Evolutionary conservation across 2,329 filamentous ascomycete genomes (phyloP), one percentile per base, ranked within the genome.

Genomic region (Myrmaecium sp.): DNA sequence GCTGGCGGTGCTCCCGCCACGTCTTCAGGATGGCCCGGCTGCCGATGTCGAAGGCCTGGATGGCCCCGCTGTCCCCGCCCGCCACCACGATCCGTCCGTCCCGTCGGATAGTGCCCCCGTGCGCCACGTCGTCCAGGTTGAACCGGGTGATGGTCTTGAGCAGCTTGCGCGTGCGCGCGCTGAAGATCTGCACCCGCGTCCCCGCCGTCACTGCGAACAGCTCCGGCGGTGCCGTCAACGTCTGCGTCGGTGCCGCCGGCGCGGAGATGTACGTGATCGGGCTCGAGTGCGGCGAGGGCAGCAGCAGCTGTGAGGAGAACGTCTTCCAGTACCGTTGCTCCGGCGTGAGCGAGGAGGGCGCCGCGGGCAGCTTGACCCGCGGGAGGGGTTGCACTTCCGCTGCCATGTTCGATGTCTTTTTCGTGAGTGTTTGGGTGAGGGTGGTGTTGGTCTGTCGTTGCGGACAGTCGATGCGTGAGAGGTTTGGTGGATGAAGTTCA

Each of bases 251-350:
- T 21, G 43, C 39, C 66, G 77, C 49, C 13, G 50, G 50, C 29
- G 74, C 76, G 26, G 80, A 84, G 50, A 98, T 92, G 52, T 91
- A 75, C 17, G 83, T 93, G 43, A 98, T 71, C 23, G 82, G 78
- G 49, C 79, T 83, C 47, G 81, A 80, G 36, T 89, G 82, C 36
- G 84, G 83, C 35, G 86, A 92, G 23, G 89, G 80, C 34, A 95
- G 74, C 34, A 86, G 73, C 31, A 92, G 71, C 38, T 84, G 80
- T 40, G 84, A 89, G 57, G 81, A 83, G 62, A 98, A 98, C 8
- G 78, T 76, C 47, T 77, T 78, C 91, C 91, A 98, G 64, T 95
- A 95, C 38, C 75, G 69, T 57, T 95, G 84, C 59, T 98, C 89
- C 17, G 84, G 75, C 5, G 86, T 93, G 25, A 86, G 58, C 28